Conservation (phyloP, 805 yeast species). For the Saccharomyces mikatae region DNA sequence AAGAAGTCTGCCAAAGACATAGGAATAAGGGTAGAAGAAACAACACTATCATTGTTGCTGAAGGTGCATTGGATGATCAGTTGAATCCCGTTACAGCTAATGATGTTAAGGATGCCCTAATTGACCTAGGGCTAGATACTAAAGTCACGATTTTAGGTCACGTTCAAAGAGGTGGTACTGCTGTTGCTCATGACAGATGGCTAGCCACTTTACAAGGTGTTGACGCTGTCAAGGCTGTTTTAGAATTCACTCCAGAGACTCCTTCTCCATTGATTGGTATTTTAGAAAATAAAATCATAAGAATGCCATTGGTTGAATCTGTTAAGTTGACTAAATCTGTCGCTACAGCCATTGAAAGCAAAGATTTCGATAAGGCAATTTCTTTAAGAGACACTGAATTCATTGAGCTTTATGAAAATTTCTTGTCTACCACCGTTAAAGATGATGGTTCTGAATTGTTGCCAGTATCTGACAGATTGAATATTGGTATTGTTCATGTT, state of each 20-base stretch:
- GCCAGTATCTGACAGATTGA: constrained; percentile 55
- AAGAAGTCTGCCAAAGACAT: constrained; percentile 66
- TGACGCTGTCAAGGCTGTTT: constrained; percentile 89
- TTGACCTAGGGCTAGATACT: constrained; percentile 83
- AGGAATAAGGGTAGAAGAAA: constrained; percentile 84
- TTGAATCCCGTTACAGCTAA: constrained; percentile 73
- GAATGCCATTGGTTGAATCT: constrained; percentile 83
- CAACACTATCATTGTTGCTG: constrained; percentile 94
- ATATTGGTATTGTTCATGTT: constrained; percentile 78
- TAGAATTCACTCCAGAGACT: constrained; percentile 78
- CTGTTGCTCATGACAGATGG: constrained; percentile 88
- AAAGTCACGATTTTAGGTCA: constrained; percentile 94
- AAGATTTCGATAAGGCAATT: constrained; percentile 84
- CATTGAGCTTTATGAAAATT: constrained; percentile 68
- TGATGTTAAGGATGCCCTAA: constrained; percentile 74
- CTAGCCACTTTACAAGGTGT: constrained; percentile 95
- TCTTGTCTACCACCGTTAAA: constrained; percentile 57
- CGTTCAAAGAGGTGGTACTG: constrained; percentile 98
- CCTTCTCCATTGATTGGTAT: constrained; percentile 95
- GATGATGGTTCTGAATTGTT: constrained; percentile 55
- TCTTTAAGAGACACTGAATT: constrained; percentile 80
- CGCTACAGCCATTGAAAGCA: constrained; percentile 72
- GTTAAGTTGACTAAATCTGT: constrained; percentile 82
- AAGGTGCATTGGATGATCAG: constrained; percentile 86
- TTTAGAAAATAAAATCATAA: constrained; percentile 74